Conservation (phyloP, 164 flowering plant genomes). For the Litsea cubeba region DNA sequence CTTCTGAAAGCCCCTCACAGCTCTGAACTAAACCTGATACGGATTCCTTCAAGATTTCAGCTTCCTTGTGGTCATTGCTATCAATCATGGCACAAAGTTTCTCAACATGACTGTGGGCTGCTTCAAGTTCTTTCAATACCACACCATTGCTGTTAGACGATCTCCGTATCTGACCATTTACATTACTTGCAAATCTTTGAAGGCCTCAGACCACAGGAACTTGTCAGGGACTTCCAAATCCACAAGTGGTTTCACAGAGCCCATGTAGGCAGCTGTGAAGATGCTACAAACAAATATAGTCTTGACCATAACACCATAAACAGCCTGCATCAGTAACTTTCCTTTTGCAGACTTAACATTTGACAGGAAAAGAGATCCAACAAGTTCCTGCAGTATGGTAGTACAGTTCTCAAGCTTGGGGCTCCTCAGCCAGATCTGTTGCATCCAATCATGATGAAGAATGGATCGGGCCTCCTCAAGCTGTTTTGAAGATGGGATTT, state of each 20-base stretch:
- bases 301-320: conserved; percentile 75
- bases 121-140: conserved; percentile 61
- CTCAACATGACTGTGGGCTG: conserved; percentile 41
- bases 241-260: conserved; percentile 44
- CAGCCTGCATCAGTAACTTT: conserved; percentile 78
- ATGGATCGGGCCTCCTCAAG: conserved; percentile 41
- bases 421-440: conserved; percentile 46
- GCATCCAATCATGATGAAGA: conserved; percentile 56
- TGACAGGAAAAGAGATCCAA: conserved; percentile 42
- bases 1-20: conserved; percentile 45
- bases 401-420: conserved; percentile 49
- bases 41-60: conserved; percentile 26
- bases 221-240: conserved; percentile 48
- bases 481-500: conserved; percentile 30
- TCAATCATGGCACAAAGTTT: conserved; percentile 35
- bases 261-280: conserved; percentile 58
- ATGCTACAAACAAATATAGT: conserved; percentile 64
- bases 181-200: conserved; percentile 42
- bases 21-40: conserved; percentile 30
- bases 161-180: conserved; percentile 48
- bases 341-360: conserved; percentile 80
- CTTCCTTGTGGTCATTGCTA: conserved; percentile 18
- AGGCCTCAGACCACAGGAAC: conserved; percentile 58
- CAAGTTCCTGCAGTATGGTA: conserved; percentile 38
- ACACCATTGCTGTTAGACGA: conserved; percentile 26